These are phyloP conservation scores for Nectriaceae sp. DNA, from an alignment of 2,329 filamentous ascomycete genomes.

Conservation along the genomic window DNA sequence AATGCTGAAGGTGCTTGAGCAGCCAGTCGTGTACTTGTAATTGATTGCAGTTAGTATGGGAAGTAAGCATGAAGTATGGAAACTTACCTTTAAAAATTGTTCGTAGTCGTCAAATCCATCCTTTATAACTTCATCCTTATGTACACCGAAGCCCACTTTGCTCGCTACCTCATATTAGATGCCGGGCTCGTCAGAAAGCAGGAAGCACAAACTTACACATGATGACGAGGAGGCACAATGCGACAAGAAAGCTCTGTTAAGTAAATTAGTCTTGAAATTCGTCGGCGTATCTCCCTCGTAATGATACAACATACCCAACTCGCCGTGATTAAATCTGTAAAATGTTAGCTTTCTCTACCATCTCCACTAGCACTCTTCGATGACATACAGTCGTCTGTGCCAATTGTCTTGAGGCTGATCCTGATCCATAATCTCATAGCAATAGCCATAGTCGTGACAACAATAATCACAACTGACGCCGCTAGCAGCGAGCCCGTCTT, in stretches of 20 bases:
- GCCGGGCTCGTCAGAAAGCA: not conserved
- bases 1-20: conserved; percentile 31
- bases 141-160: conserved; percentile 12
- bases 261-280: conserved; percentile 4
- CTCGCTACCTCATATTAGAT: conserved; percentile 9
- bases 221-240: conserved; percentile 9
- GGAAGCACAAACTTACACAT: conserved; percentile 5
- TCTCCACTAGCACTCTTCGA: not conserved
- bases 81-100: conserved; percentile 11
- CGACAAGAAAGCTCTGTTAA: conserved; percentile 9
- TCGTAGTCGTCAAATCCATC: conserved; percentile 6
- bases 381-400: conserved; percentile 15
- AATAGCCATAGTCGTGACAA: conserved; percentile 13
- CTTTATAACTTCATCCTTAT: not conserved
- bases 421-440: conserved; percentile 15
- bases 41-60: not conserved
- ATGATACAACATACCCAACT: conserved; percentile 18
- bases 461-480: conserved; percentile 12
- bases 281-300: not conserved
- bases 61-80: no score
- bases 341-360: conserved; percentile 3
- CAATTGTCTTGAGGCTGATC: conserved; percentile 13
- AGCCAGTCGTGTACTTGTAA: conserved; percentile 20
- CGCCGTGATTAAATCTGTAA: conserved; percentile 11
- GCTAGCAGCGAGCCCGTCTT: conserved; percentile 13